These are phyloP conservation scores for Neurospora sp. DNA, from an alignment of 495 filamentous ascomycete genomes.

Conservation along the genomic window DNA sequence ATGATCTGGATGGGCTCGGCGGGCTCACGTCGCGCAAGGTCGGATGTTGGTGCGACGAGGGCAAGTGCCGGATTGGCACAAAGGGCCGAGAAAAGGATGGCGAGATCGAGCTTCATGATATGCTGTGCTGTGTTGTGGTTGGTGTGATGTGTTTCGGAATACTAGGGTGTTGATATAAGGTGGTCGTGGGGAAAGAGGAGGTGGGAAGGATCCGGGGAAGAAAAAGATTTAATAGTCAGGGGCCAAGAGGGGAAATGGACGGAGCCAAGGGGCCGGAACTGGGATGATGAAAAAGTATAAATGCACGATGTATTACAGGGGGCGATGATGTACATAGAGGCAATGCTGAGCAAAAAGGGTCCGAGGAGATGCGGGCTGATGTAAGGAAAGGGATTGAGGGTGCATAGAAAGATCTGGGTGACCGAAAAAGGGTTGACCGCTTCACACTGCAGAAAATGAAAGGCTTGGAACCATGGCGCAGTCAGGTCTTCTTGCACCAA, in stretches of 20 bases:
- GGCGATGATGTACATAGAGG: not conserved
- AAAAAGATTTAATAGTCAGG: not conserved
- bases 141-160: not conserved
- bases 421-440: not conserved
- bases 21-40: conserved; percentile 12
- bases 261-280: not conserved
- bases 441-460: not conserved
- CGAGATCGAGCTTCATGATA: not conserved
- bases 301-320: not conserved
- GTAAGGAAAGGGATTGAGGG: not conserved
- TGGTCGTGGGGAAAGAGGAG: not conserved
- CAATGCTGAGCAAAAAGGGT: not conserved
- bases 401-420: not conserved
- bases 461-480: not conserved
- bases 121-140: not conserved
- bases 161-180: not conserved
- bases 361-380: not conserved
- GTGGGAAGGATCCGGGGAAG: not conserved
- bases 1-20: conserved; percentile 11
- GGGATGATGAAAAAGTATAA: not conserved
- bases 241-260: not conserved
- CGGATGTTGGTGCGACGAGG: not conserved
- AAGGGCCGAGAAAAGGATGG: conserved; percentile 2
- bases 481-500: not conserved
- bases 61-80: not conserved